Evolutionary conservation across 1,284 basidiomycete species (phyloP).

Genomic region (Pseudozyma pruni): DNA sequence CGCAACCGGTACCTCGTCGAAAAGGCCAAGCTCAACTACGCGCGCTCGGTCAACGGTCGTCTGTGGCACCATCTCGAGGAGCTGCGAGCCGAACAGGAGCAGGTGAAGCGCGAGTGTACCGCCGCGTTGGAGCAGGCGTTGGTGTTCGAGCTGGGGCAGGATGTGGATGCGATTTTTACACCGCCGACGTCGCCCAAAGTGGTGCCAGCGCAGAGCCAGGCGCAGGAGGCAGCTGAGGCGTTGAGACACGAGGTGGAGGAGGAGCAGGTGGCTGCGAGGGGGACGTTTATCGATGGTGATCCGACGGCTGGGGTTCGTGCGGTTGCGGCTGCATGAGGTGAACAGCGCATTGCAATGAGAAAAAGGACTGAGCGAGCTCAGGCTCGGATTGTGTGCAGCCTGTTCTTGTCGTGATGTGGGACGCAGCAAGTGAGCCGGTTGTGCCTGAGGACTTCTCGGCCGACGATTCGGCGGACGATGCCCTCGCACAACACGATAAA

Average conservation of each 20-base stretch:
- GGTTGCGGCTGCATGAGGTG: conserved; percentile 2
- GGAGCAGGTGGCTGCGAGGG: conserved; percentile 5
- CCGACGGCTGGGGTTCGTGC: background rate
- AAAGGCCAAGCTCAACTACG: conserved; percentile 57
- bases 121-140: conserved; percentile 50
- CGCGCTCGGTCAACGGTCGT: conserved; percentile 39
- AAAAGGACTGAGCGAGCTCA: too few relatives aligned
- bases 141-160: conserved; percentile 39
- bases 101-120: conserved; percentile 22
- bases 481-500: too few relatives aligned
- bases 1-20: conserved; percentile 57
- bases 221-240: conserved; percentile 1
- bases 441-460: too few relatives aligned
- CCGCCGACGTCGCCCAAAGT: conserved; percentile 43
- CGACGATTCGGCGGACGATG: too few relatives aligned
- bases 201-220: background rate
- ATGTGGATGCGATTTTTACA: conserved; percentile 57
- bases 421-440: too few relatives aligned
- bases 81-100: conserved; percentile 27
- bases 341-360: too few relatives aligned
- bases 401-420: too few relatives aligned
- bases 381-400: too few relatives aligned
- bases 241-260: conserved; percentile 11
- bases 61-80: conserved; percentile 26
- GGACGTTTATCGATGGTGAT: conserved; percentile 13